Evolutionary conservation across 768 basidiomycete species (phyloP).

Genomic region (Guyanaporus albipodus): DNA sequence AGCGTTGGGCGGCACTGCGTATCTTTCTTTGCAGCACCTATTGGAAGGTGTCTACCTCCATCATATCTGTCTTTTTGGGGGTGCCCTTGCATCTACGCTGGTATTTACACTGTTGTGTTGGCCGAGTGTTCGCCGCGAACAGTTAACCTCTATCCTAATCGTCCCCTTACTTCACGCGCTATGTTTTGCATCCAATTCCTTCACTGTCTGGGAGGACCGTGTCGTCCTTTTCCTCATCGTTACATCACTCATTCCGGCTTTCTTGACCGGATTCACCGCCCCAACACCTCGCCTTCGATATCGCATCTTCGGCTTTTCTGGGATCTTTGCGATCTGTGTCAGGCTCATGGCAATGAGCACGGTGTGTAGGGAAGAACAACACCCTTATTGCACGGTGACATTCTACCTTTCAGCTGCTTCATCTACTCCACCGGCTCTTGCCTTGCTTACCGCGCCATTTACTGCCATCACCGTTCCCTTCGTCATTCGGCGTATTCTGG

Average conservation of each 20-base stretch:
- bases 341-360: constrained; percentile 81
- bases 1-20: constrained; percentile 34
- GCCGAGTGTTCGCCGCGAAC: constrained; percentile 29
- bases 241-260: constrained; percentile 56
- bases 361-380: constrained; percentile 92
- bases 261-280: constrained; percentile 61
- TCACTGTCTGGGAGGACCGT: constrained; percentile 96
- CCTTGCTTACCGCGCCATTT: constrained; percentile 56
- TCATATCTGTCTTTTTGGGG: constrained; percentile 49
- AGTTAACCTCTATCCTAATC: constrained; percentile 36
- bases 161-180: constrained; percentile 65
- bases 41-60: constrained; percentile 48
- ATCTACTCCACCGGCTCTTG: constrained; percentile 57
- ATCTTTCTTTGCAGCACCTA: constrained; percentile 30
- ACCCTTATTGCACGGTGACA: constrained; percentile 83
- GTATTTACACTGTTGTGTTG: constrained; percentile 41
- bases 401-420: constrained; percentile 77
- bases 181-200: constrained; percentile 89
- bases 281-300: constrained; percentile 65
- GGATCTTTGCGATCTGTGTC: constrained; percentile 60
- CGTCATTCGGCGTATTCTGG: constrained; percentile 51
- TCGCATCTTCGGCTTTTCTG: constrained; percentile 71
- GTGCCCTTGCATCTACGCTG: constrained; percentile 45
- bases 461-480: constrained; percentile 55
- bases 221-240: constrained; percentile 71